Evolutionary conservation across 805 yeast genomes (phyloP).

Genomic region (Cyberlindnera japonica): DNA sequence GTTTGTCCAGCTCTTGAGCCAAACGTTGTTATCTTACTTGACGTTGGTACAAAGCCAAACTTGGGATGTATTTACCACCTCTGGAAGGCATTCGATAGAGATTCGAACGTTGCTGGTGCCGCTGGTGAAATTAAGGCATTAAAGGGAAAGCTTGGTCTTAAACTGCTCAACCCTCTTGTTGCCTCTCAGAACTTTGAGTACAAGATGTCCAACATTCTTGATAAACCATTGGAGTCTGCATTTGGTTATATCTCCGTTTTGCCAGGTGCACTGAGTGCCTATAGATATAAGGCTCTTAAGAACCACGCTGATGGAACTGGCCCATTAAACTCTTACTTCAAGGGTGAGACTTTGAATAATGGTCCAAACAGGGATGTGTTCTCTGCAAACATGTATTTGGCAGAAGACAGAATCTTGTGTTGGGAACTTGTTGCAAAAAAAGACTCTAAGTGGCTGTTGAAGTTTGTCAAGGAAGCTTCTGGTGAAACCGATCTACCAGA

Average conservation of each 20-base stretch:
- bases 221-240: constrained; percentile 87
- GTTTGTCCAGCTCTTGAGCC: constrained; percentile 91
- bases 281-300: constrained; percentile 80
- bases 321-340: constrained; percentile 82
- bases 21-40: constrained; percentile 81
- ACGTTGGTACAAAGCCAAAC: constrained; percentile 98
- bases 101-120: constrained; percentile 97
- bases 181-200: constrained; percentile 97
- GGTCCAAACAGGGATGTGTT: constrained; percentile 72
- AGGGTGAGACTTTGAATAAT: constrained; percentile 69
- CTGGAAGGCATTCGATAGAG: constrained; percentile 97
- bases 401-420: constrained; percentile 93
- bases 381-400: constrained; percentile 94
- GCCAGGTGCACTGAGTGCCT: constrained; percentile 96
- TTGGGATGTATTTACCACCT: constrained; percentile 82
- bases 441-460: constrained; percentile 80
- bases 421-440: constrained; percentile 93
- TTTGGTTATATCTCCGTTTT: constrained; percentile 92
- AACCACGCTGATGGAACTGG: constrained; percentile 91
- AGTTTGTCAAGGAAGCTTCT: constrained; percentile 86
- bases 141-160: constrained; percentile 85
- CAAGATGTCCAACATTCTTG: constrained; percentile 93
- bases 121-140: constrained; percentile 97
- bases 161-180: constrained; percentile 83
- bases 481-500: constrained; percentile 99